A percentile compares a stretch with the other conserved stretches of the same genome.
Conservation (phyloP, 2,329 filamentous ascomycete species). For the Fusarium sterilihyphosum region DNA sequence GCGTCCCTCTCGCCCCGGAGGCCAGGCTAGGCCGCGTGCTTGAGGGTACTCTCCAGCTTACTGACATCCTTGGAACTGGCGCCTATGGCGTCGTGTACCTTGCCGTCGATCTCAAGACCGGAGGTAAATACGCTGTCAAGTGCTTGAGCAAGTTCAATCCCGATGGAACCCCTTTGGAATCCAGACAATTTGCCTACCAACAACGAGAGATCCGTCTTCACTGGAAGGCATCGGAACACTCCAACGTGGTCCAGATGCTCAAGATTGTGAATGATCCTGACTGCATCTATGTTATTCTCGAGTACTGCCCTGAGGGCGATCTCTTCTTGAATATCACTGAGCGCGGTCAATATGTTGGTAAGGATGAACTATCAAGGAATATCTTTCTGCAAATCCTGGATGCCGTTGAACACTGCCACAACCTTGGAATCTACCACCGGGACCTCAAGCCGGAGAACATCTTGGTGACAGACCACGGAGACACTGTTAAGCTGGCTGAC, state of each 20-base stretch:
- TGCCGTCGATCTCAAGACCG: slow-evolving; percentile 83
- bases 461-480: slow-evolving; percentile 86
- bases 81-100: slow-evolving; percentile 97
- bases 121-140: slow-evolving; percentile 92
- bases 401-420: slow-evolving; percentile 95
- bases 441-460: slow-evolving; percentile 99
- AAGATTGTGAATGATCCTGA: slow-evolving; percentile 93
- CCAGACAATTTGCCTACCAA: slow-evolving; percentile 88
- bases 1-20: slow-evolving; percentile 74
- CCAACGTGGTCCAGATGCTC: slow-evolving; percentile 91
- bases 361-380: slow-evolving; percentile 86
- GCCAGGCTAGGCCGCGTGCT: slow-evolving; percentile 87
- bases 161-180: slow-evolving; percentile 77
- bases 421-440: slow-evolving; percentile 92
- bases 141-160: slow-evolving; percentile 90
- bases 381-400: slow-evolving; percentile 96
- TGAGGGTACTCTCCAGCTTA: slow-evolving; percentile 84
- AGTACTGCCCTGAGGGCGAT: slow-evolving; percentile 97
- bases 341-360: slow-evolving; percentile 89
- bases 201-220: slow-evolving; percentile 93
- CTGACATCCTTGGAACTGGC: slow-evolving; percentile 87
- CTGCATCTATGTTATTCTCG: slow-evolving; percentile 95
- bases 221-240: slow-evolving; percentile 86
- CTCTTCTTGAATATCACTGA: slow-evolving; percentile 98
- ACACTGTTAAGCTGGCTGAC: slow-evolving; percentile 94